Evolutionary conservation across 2,329 filamentous ascomycete genomes (phyloP).

Genomic region (Bipolaris cookei): DNA sequence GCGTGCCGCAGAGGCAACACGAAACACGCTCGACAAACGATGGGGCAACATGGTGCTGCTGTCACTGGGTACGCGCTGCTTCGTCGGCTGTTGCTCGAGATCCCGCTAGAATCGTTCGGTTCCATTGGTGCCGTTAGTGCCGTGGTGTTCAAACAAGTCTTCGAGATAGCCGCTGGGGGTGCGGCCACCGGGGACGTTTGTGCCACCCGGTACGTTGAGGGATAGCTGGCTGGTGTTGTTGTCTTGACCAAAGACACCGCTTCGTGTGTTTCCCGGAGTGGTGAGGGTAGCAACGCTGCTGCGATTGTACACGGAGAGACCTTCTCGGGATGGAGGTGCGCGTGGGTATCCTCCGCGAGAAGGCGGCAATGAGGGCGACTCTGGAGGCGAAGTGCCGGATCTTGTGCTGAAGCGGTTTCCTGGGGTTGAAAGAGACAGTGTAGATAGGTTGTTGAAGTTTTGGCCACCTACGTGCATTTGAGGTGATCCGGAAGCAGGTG

Average conservation of each 20-base stretch:
- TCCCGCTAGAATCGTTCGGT: conserved; percentile 42
- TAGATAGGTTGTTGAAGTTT: conserved; percentile 37
- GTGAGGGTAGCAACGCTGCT: conserved; percentile 47
- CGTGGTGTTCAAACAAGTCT: conserved; percentile 82
- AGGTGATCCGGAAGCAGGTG: conserved; percentile 50
- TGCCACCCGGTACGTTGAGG: conserved; percentile 62
- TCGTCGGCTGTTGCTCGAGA: conserved; percentile 20
- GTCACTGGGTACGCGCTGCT: conserved; percentile 10
- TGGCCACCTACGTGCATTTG: conserved; percentile 54
- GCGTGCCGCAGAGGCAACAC: background rate
- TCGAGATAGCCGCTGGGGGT: conserved; percentile 90
- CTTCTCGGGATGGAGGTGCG: conserved; percentile 43
- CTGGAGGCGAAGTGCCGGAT: conserved; percentile 44
- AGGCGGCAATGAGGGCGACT: conserved; percentile 46
- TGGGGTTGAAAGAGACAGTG: conserved; percentile 36
- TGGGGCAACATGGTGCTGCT: background rate
- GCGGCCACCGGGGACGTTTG: conserved; percentile 63
- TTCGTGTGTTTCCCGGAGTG: conserved; percentile 42
- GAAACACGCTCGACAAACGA: conserved; percentile 5
- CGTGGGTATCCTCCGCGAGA: conserved; percentile 44
- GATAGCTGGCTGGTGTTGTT: conserved; percentile 67
- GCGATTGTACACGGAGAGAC: conserved; percentile 42
- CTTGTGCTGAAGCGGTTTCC: conserved; percentile 45
- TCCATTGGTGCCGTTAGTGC: conserved; percentile 33
- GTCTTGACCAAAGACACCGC: conserved; percentile 38